Conservation (phyloP, 768 basidiomycete genomes). For the Suillus occidentalis region DNA sequence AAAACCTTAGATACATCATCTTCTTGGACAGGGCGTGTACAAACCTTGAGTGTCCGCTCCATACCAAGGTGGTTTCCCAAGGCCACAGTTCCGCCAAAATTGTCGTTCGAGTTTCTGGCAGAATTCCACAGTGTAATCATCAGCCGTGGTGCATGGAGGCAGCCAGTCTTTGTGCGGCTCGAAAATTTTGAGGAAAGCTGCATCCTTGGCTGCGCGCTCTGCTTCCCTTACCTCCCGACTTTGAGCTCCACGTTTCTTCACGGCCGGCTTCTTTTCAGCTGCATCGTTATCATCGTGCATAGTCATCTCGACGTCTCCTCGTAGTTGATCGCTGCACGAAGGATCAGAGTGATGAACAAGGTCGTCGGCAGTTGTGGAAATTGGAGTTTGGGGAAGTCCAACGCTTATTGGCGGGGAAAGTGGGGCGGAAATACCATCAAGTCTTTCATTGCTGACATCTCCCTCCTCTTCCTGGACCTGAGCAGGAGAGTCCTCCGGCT, state of each 20-base stretch:
- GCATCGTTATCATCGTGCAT: constrained; percentile 23
- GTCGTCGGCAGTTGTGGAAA: constrained; percentile 14
- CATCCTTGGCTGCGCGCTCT: constrained; percentile 42
- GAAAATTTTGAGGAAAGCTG: constrained; percentile 67
- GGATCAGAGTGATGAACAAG: constrained; percentile 4
- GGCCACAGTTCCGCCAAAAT: constrained; percentile 89
- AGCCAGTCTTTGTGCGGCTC: constrained; percentile 78
- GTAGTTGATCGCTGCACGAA: constrained; percentile 8
- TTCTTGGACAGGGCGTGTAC: constrained; percentile 21
- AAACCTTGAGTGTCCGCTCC: constrained; percentile 92
- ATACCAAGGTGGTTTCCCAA: constrained; percentile 94
- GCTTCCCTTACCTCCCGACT: constrained; percentile 47
- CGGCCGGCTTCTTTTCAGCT: constrained; percentile 36
- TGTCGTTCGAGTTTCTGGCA: constrained; percentile 85
- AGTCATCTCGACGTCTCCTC: constrained; percentile 11
- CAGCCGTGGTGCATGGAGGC: constrained; percentile 64
- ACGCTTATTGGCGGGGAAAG: constrained; percentile 32
- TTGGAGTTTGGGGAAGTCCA: constrained; percentile 21
- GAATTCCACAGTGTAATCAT: constrained; percentile 86
- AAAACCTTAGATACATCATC: not conserved
- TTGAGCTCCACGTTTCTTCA: constrained; percentile 42
- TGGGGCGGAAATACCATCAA: constrained; percentile 10
- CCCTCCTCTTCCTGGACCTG: constrained; percentile 50
- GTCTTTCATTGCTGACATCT: constrained; percentile 11
- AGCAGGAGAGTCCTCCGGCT: constrained; percentile 36